Base-by-base conservation (phyloP, 176 grass and related monocot genomes). In the Musa itinerans region DNA sequence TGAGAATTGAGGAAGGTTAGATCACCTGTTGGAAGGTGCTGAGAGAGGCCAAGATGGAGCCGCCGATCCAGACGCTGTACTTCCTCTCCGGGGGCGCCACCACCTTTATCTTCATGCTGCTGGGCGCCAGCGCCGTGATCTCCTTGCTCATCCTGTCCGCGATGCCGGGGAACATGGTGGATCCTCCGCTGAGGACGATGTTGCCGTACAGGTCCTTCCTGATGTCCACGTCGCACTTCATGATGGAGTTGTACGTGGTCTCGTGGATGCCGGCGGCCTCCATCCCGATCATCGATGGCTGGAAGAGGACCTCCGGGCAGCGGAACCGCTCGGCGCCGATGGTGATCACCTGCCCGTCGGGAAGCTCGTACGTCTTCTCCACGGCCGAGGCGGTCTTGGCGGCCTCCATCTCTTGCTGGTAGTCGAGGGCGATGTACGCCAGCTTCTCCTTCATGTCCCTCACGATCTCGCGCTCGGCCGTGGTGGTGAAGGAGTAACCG, bases 101-200 rank as follows among this genome's bases (percentile, higher is more conserved):
- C 75, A 96, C 92, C 89, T 96, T 96, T 54, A 96, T 96, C 89
- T 96, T 96, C 92, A 96, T 96, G 92, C 92, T 96, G 89, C 92
- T 96, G 6, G 92, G 92, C 59, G 92, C 92, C 26, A 96, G 73
- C 16, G 92, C 92, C 26, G 92, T 92, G 78, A 96, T 96, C 17
- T 96, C 92, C 87, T 92, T 96, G 89, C 89, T 92, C 92, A 96
- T 96, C 75, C 87, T 84, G 63, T 96, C 92, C 69, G 92, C 92
- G 51, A 96, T 96, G 1, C 92, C 89, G 20, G 89, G 82, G 83
- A 96, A 96, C 92, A 96, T 96, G 53, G 92, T 96, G 19, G 92
- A 87, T 59, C 92, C 92, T 76, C 92, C 92, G 83, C 83, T 86
- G 59, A 96, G 87, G 65, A 96, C 92, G 26, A 96, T 90, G 84